Evolutionary conservation across 768 basidiomycete species (phyloP).

Genomic region (Tephrocybe sp.): DNA sequence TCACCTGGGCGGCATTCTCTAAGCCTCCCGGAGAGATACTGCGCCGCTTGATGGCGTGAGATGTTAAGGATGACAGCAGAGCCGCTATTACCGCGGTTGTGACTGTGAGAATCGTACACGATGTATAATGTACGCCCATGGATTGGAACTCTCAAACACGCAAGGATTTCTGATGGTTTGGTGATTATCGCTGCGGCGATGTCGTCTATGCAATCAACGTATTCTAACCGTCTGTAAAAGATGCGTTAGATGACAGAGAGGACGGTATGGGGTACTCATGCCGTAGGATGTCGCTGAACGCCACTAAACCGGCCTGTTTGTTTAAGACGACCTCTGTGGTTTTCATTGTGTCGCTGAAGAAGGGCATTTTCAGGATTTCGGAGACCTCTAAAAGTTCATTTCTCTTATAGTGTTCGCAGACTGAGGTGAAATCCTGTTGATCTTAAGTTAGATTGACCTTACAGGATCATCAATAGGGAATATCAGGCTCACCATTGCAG

Average conservation of each 20-base stretch:
- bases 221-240: not conserved
- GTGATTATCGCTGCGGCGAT: not conserved
- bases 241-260: not conserved
- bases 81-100: not conserved
- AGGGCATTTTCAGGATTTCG: not conserved
- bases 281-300: not conserved
- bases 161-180: not conserved
- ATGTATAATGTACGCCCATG: not conserved
- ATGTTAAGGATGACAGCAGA: not conserved
- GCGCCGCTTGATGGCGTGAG: not conserved
- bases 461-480: no score
- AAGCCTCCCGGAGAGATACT: not conserved
- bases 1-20: no score
- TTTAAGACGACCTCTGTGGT: not conserved
- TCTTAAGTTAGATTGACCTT: no score
- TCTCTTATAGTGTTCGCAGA: not conserved
- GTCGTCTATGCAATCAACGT: not conserved
- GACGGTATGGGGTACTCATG: not conserved
- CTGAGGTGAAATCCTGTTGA: not conserved
- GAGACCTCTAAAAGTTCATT: not conserved
- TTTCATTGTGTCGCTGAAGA: not conserved
- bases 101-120: not conserved
- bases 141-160: not conserved
- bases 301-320: not conserved
- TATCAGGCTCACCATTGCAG: not conserved